phyloP scores from a whole-genome alignment of 768 basidiomycete species.

The Botryobasidium botryosum region DNA sequence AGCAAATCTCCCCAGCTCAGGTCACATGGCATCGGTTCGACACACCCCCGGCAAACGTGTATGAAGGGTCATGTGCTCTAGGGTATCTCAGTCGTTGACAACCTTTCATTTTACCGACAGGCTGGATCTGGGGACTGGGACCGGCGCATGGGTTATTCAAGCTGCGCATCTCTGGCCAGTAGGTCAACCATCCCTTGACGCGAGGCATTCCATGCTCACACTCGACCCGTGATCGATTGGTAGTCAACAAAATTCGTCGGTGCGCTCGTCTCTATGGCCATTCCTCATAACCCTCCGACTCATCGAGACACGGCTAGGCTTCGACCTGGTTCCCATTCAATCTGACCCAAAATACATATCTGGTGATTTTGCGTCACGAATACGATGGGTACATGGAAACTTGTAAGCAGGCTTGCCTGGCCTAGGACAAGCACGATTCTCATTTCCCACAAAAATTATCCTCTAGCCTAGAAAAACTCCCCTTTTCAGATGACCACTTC shows the following conservation, averaged over 20 bases:
- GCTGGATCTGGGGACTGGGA: slow-evolving; percentile 59
- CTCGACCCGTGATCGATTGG: background rate
- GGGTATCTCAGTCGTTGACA: background rate
- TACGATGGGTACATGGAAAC: slow-evolving; percentile 58
- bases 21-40: slow-evolving; percentile 50
- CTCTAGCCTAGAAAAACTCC: slow-evolving; percentile 46
- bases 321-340: slow-evolving; percentile 57
- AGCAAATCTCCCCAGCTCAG: slow-evolving; percentile 25
- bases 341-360: slow-evolving; percentile 49
- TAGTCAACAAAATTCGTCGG: slow-evolving; percentile 49
- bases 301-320: slow-evolving; percentile 31
- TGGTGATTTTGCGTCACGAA: slow-evolving; percentile 38
- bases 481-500: slow-evolving; percentile 56
- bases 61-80: background rate
- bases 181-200: slow-evolving; percentile 7
- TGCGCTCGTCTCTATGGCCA: slow-evolving; percentile 18
- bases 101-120: no score
- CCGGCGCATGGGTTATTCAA: slow-evolving; percentile 58
- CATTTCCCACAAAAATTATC: slow-evolving; percentile 2
- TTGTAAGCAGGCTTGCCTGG: slow-evolving; percentile 31
- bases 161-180: slow-evolving; percentile 50
- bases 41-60: slow-evolving; percentile 45
- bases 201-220: background rate
- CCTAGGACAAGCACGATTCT: slow-evolving; percentile 2
- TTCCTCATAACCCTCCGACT: background rate